Evolutionary conservation across 2,329 filamentous ascomycete genomes (phyloP), one percentile per base, ranked within the genome.

Genomic region (Aspergillus neotritici): DNA sequence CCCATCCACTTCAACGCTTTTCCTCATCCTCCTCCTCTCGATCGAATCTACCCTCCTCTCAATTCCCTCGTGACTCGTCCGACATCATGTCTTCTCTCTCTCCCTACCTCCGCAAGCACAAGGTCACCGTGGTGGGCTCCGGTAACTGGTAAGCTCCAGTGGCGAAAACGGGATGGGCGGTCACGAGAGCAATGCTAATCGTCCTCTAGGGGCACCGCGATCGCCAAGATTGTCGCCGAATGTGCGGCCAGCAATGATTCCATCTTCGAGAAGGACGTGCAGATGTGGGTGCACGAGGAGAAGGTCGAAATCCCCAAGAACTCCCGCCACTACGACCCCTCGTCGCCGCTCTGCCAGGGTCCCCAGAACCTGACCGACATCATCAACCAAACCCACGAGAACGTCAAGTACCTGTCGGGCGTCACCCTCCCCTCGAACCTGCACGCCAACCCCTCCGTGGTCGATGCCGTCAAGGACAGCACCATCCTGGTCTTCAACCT

Each of bases 241-340:
- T 98, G 94, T 71, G 86, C 88, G 31, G 80, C 78, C 49, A 82
- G 78, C 52, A 76, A 95, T 69, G 77, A 82, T 8, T 78, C 88
- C 25, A 63, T 96, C 34, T 98, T 97, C 64, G 87, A 97, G 61
- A 74, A 84, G 64, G 76, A 88, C 49, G 89, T 98, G 40, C 87
- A 94, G 70, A 97, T 98, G 93, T 98, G 93, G 93, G 94, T 98
- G 61, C 96, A 82, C 64, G 93, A 98, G 70, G 93, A 98, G 68
- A 80, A 94, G 16, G 83, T 95, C 51, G 78, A 79, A 42, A 74
- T 95, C 33, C 71, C 86, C 10, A 76, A 83, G 57, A 76, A 78
- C 51, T 91, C 86, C 37, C 81, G 80, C 54, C 78, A 88, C 70
- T 89, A 88, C 74, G 76, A 86, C 57, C 68, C 75, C 36, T 95